Percentiles rank a stretch among this genome's conserved stretches.
Conservation (phyloP, 1,284 basidiomycete genomes). For the Ganoderma lingzhi region DNA sequence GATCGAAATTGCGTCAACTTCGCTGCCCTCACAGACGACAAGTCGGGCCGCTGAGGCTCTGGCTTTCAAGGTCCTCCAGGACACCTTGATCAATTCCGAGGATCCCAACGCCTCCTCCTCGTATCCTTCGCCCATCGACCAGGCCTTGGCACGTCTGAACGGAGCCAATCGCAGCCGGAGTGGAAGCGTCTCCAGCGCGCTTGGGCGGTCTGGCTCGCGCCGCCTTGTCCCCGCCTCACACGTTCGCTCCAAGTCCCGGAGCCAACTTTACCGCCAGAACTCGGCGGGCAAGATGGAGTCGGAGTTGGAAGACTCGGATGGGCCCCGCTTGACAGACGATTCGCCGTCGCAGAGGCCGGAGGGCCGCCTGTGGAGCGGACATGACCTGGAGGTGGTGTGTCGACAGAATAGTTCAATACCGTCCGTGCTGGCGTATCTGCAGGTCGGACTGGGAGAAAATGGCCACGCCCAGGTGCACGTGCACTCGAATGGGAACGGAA, state of each 20-base stretch:
- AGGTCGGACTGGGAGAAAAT: slow-evolving; percentile 29
- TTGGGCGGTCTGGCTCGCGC: slow-evolving; percentile 20
- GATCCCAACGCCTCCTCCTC: slow-evolving; percentile 26
- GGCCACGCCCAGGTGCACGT: slow-evolving; percentile 11
- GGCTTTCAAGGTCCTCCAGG: slow-evolving; percentile 84
- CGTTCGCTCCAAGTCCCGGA: slow-evolving; percentile 73
- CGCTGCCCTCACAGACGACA: slow-evolving; percentile 43
- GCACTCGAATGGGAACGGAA: slow-evolving; percentile 23
- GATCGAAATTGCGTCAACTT: slow-evolving; percentile 58
- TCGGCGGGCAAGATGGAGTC: slow-evolving; percentile 67
- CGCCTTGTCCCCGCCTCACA: slow-evolving; percentile 46
- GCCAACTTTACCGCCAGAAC: slow-evolving; percentile 67
- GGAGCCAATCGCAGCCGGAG: slow-evolving; percentile 32
- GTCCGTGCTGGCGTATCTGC: slow-evolving; percentile 58
- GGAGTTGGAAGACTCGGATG: slow-evolving; percentile 49
- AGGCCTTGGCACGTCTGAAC: slow-evolving; percentile 39
- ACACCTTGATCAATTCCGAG: slow-evolving; percentile 70
- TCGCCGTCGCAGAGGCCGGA: slow-evolving; percentile 44
- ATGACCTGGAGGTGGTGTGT: slow-evolving; percentile 73
- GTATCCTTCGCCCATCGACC: slow-evolving; percentile 36
- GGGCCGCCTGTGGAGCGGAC: slow-evolving; percentile 68
- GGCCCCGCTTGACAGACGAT: slow-evolving; percentile 36
- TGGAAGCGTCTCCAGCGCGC: slow-evolving; percentile 29
- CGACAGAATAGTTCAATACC: slow-evolving; percentile 76
- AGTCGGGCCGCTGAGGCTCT: slow-evolving; percentile 71